Conservation (phyloP, 1,284 basidiomycete genomes). For the Volvariella volvacea region DNA sequence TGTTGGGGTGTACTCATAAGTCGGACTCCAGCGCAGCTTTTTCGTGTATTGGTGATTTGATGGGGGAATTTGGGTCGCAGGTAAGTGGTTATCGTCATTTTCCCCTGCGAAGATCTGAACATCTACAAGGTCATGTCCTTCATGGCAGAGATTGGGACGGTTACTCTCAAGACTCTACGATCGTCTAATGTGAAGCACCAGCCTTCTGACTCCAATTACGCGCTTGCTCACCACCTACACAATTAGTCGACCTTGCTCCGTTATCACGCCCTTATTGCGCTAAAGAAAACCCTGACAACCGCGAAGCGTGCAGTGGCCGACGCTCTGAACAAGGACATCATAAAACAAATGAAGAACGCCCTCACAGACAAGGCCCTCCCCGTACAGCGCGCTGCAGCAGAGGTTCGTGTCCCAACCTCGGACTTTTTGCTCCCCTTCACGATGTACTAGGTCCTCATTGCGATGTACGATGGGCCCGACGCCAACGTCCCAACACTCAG, state of each 20-base stretch:
- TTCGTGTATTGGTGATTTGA: conserved; percentile 84
- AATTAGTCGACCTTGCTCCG: conserved; percentile 72
- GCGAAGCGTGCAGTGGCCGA: conserved; percentile 86
- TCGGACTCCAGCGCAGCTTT: conserved; percentile 53
- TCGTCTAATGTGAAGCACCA: conserved; percentile 54
- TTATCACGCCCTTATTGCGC: conserved; percentile 72
- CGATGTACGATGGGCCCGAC: conserved; percentile 56
- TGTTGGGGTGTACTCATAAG: conserved; percentile 2
- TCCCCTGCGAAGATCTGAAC: neutral
- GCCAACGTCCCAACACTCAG: conserved; percentile 42
- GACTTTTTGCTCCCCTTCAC: conserved; percentile 1
- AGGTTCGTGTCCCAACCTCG: conserved; percentile 37
- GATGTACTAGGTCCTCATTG: conserved; percentile 48
- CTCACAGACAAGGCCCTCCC: conserved; percentile 83
- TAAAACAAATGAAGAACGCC: conserved; percentile 76
- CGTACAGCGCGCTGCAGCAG: conserved; percentile 80
- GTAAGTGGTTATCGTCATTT: conserved; percentile 33
- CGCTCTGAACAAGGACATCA: conserved; percentile 70
- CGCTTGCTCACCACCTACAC: conserved; percentile 4
- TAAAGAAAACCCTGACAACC: conserved; percentile 70
- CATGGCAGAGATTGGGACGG: conserved; percentile 75
- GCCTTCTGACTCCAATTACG: neutral
- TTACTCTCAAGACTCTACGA: conserved; percentile 61
- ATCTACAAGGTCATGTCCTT: conserved; percentile 84
- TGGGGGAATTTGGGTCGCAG: conserved; percentile 78